Evolutionary conservation across 805 yeast genomes (phyloP).

Genomic region (Metschnikowia arizonensis): DNA sequence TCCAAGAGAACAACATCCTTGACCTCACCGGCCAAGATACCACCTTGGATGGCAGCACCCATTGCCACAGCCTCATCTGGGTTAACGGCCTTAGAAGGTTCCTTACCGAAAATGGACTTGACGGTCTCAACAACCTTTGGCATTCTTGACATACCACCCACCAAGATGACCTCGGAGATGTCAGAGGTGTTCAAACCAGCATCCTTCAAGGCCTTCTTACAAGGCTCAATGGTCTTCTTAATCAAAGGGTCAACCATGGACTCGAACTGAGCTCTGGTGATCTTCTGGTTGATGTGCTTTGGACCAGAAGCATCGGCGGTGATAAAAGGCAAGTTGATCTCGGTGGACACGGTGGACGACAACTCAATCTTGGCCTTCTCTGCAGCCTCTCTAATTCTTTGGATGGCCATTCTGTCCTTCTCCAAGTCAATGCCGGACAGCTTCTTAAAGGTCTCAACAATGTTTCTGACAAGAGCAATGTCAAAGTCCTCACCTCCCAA

Average conservation of each 20-base stretch:
- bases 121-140: slow-evolving; percentile 81
- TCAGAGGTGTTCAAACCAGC: slow-evolving; percentile 64
- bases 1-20: slow-evolving; percentile 87
- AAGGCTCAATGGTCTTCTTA: slow-evolving; percentile 69
- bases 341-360: slow-evolving; percentile 68
- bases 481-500: slow-evolving; percentile 93
- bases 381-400: slow-evolving; percentile 66
- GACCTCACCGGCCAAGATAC: slow-evolving; percentile 91
- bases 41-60: slow-evolving; percentile 98
- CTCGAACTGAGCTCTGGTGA: slow-evolving; percentile 67
- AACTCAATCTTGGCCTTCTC: slow-evolving; percentile 88
- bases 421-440: slow-evolving; percentile 63
- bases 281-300: slow-evolving; percentile 68
- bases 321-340: slow-evolving; percentile 77
- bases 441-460: slow-evolving; percentile 73
- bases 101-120: slow-evolving; percentile 70
- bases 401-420: slow-evolving; percentile 46
- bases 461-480: slow-evolving; percentile 79
- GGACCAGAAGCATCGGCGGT: slow-evolving; percentile 84
- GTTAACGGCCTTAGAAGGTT: slow-evolving; percentile 87
- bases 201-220: slow-evolving; percentile 78
- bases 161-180: slow-evolving; percentile 76
- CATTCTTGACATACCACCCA: slow-evolving; percentile 92
- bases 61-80: slow-evolving; percentile 94
- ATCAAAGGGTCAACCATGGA: slow-evolving; percentile 62